These are phyloP conservation scores for Geotrichum armillariae DNA, from an alignment of 1,139 yeast genomes.

Conservation along the genomic window DNA sequence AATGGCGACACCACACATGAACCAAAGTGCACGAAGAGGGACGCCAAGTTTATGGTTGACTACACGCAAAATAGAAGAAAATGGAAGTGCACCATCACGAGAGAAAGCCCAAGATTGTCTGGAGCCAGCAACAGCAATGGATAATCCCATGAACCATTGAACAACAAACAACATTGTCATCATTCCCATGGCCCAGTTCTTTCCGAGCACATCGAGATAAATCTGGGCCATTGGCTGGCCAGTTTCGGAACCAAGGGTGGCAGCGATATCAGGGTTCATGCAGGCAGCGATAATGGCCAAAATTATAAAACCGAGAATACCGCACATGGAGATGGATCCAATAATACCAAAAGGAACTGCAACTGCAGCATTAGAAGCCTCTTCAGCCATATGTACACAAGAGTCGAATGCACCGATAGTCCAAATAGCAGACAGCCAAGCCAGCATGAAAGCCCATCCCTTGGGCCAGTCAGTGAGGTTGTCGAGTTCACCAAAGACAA, in stretches of 20 bases:
- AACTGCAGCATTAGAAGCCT: constrained; percentile 61
- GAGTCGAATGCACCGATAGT: constrained; percentile 58
- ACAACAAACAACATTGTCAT: constrained; percentile 35
- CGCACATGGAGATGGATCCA: constrained; percentile 56
- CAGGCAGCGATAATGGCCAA: constrained; percentile 57
- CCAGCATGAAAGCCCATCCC: constrained; percentile 65
- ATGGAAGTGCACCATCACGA: constrained; percentile 85
- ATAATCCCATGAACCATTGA: constrained; percentile 60
- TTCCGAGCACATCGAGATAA: constrained; percentile 63
- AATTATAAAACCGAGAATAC: constrained; percentile 60
- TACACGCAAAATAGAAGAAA: constrained; percentile 49
- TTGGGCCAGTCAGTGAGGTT: constrained; percentile 59
- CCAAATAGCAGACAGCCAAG: constrained; percentile 61
- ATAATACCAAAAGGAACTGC: constrained; percentile 70
- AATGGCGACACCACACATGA: constrained; percentile 50
- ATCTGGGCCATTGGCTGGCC: constrained; percentile 56
- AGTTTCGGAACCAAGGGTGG: constrained; percentile 38
- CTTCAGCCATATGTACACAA: constrained; percentile 70
- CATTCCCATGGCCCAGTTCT: constrained; percentile 55
- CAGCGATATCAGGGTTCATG: constrained; percentile 51
- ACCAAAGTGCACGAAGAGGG: constrained; percentile 61
- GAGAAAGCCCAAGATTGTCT: constrained; percentile 86
- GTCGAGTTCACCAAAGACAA: constrained; percentile 57
- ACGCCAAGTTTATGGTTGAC: constrained; percentile 54
- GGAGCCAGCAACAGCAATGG: constrained; percentile 75